A percentile compares a stretch with the other conserved stretches of the same genome.
Conservation (phyloP, 2,329 filamentous ascomycete genomes). For the Incumbomyces delicatus region DNA sequence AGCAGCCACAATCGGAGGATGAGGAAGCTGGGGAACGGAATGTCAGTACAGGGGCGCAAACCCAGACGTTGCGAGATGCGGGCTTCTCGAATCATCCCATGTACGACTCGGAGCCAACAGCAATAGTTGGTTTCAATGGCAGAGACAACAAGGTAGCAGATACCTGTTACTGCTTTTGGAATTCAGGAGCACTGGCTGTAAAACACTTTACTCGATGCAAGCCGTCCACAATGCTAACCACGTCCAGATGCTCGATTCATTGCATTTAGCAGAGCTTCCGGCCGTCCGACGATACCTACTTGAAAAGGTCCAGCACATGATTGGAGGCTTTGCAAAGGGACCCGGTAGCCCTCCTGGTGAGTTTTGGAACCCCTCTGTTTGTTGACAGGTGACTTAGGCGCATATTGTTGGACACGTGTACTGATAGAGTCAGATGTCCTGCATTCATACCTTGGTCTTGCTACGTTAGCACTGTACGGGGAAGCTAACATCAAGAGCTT, state of each 20-base stretch:
- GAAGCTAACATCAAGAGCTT: constrained; percentile 60
- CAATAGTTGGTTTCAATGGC: constrained; percentile 68
- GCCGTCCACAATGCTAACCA: constrained; percentile 10
- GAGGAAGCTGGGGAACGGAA: constrained; percentile 6
- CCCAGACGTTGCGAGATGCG: neutral
- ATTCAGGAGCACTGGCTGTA: constrained; percentile 52
- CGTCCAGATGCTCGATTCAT: constrained; percentile 47
- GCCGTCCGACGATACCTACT: constrained; percentile 70
- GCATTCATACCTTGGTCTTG: constrained; percentile 80
- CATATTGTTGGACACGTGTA: constrained; percentile 23
- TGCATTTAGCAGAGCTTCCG: constrained; percentile 47
- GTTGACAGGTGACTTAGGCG: no score
- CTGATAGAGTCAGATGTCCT: constrained; percentile 55
- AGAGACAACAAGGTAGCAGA: constrained; percentile 84
- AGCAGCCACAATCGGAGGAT: constrained; percentile 35
- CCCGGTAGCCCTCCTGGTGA: constrained; percentile 57
- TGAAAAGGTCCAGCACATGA: constrained; percentile 73
- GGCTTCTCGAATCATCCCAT: neutral
- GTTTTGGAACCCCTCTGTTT: constrained; percentile 10
- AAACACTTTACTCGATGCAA: constrained; percentile 8
- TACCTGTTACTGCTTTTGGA: constrained; percentile 96
- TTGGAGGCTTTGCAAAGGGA: constrained; percentile 72
- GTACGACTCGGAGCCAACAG: neutral
- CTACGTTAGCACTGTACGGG: constrained; percentile 63
- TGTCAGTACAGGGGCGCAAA: neutral